Conservation (phyloP, 2,329 filamentous ascomycete species). For the Colletotrichum destructivum region DNA sequence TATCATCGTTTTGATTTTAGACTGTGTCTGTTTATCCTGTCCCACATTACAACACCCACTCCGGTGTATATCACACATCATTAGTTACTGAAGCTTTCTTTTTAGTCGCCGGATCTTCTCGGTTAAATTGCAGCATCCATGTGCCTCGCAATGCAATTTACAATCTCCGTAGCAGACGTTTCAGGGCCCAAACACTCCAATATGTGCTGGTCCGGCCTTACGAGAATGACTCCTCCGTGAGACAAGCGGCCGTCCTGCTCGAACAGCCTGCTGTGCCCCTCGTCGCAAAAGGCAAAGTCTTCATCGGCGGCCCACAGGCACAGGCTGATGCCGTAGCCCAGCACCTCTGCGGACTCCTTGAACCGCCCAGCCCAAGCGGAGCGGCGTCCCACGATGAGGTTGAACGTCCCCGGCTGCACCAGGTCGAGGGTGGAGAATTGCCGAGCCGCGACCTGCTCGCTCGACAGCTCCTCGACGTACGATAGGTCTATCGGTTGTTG, state of each 20-base stretch:
- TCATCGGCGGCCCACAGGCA: background rate
- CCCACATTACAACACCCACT: too few species aligned
- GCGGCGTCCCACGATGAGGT: conserved; percentile 1
- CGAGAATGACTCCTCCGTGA: conserved; percentile 48
- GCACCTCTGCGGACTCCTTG: background rate
- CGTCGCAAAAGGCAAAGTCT: conserved; percentile 15
- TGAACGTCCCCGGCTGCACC: conserved; percentile 34
- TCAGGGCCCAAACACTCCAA: conserved; percentile 40
- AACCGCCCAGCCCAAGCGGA: conserved; percentile 14
- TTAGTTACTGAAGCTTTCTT: too few species aligned
- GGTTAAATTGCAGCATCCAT: background rate
- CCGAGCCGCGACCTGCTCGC: conserved; percentile 45
- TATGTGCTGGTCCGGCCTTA: conserved; percentile 59
- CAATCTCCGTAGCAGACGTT: background rate
- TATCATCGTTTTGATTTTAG: too few species aligned
- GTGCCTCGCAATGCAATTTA: background rate
- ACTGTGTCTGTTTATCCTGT: too few species aligned
- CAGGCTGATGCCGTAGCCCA: background rate
- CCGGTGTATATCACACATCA: too few species aligned
- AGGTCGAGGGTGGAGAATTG: conserved; percentile 56
- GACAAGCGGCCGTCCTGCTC: conserved; percentile 46
- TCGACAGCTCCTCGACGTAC: conserved; percentile 52
- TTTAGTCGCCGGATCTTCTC: background rate
- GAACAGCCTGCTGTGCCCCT: conserved; percentile 27
- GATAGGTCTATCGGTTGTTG: conserved; percentile 51